Base-by-base conservation (phyloP, 345 rosid genomes). In the Isatis tinctoria region DNA sequence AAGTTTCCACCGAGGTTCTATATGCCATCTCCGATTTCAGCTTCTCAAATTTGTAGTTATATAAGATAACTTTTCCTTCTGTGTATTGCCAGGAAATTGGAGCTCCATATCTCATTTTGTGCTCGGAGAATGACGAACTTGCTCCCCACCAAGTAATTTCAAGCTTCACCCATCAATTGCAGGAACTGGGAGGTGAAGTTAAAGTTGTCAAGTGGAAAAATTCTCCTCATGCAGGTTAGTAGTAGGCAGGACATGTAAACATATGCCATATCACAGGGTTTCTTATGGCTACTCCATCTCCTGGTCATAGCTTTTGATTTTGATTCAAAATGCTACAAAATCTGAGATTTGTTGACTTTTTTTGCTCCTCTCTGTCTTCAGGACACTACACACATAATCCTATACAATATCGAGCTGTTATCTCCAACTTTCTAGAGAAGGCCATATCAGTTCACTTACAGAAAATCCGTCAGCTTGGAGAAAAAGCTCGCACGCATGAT, bases 81-180 rank as follows among this genome's bases (percentile, higher is more conserved):
- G 33, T 16, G 54, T 27, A 67, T 70, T 16, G 47, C 8, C 74
- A 95, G 99, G 90, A 85, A 57, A 72, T 91, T 16, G 92, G 85
- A 3, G 91, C 95, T 75, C 98, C 96, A 14, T 94, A 83, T 82
- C 91, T 94, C 33, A 78, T 94, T 72, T 54, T 95, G 53, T 95
- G 90, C 87, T 92, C 97, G 2, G 90, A 86, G 81, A 86, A 78
- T 79, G 97, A 95, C 47, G 86, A 83, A 10, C 87, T 86, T 49
- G 97, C 92, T 16, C 90, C 93, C 0, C 83, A 74, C 74, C 82
- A 79, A 63, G 83, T 77, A 17, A 85, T 95, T 69, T 74, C 68
- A 45, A 75, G 74, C 69, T 95, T 90, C 74, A 82, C 85, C 17
- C 84, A 66, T 75, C 80, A 61, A 36, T 72, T 95, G 33, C 92